A percentile compares a stretch with the other conserved stretches of the same genome.
Evolutionary conservation across 805 yeast species (phyloP).

Genomic region (Spathaspora gorwiae): DNA sequence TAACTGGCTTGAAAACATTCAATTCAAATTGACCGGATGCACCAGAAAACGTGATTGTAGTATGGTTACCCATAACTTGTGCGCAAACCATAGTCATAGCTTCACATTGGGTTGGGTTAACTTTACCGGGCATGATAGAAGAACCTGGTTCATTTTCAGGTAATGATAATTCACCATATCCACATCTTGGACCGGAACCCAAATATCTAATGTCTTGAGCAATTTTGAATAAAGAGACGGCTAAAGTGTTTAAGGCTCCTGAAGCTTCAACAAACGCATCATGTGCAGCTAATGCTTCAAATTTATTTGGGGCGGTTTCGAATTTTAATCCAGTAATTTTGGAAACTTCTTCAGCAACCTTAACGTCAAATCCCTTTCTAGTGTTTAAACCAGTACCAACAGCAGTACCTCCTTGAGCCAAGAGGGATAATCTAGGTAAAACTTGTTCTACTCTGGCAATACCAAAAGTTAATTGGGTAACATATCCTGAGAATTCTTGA

Average conservation of each 20-base stretch:
- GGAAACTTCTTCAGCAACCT: slow-evolving; percentile 30
- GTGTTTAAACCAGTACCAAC: slow-evolving; percentile 41
- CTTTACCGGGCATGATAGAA: slow-evolving; percentile 41
- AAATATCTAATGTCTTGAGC: slow-evolving; percentile 38
- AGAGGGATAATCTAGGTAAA: slow-evolving; percentile 29
- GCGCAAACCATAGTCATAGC: slow-evolving; percentile 39
- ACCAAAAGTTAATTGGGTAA: slow-evolving; percentile 32
- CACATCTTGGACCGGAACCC: slow-evolving; percentile 40
- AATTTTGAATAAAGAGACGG: slow-evolving; percentile 34
- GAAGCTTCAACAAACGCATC: slow-evolving; percentile 39
- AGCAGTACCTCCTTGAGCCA: slow-evolving; percentile 41
- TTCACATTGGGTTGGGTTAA: slow-evolving; percentile 38
- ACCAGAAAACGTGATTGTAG: slow-evolving; percentile 35
- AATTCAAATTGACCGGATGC: slow-evolving; percentile 39
- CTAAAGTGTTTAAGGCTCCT: slow-evolving; percentile 36
- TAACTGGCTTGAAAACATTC: slow-evolving; percentile 38
- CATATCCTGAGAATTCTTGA: slow-evolving; percentile 38
- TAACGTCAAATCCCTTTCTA: slow-evolving; percentile 31
- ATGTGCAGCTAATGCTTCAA: slow-evolving; percentile 39
- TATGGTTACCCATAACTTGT: slow-evolving; percentile 37
- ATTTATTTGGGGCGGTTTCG: slow-evolving; percentile 37
- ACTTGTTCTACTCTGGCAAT: slow-evolving; percentile 28
- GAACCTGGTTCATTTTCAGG: slow-evolving; percentile 41
- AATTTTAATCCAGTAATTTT: slow-evolving; percentile 29
- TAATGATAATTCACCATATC: slow-evolving; percentile 35